These are phyloP conservation scores for Alternaria burnsii DNA, from an alignment of 2,329 filamentous ascomycete species.

Conservation along the genomic window DNA sequence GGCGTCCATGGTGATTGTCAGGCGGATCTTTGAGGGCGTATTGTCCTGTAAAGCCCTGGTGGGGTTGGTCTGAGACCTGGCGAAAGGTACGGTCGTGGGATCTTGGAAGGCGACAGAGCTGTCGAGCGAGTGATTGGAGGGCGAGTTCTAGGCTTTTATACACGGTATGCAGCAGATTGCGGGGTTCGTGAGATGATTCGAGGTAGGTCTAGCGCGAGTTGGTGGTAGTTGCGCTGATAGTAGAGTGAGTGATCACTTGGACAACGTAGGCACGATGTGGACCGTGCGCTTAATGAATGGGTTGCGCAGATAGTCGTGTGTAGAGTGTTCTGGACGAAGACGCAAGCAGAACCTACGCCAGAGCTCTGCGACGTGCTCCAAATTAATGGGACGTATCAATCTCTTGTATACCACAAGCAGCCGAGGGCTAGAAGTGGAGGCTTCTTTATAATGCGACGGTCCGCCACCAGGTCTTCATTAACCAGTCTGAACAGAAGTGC, in stretches of 20 bases:
- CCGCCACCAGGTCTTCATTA: background rate
- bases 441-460: background rate
- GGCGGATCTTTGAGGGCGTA: background rate
- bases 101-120: background rate
- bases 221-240: conserved; percentile 13
- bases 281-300: conserved; percentile 11
- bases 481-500: background rate
- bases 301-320: background rate
- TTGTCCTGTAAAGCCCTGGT: background rate
- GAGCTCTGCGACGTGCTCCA: conserved; percentile 22
- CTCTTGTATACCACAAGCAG: background rate
- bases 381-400: conserved; percentile 29
- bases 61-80: background rate
- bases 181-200: conserved; percentile 4
- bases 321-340: conserved; percentile 2
- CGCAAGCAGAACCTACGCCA: background rate
- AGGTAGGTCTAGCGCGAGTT: conserved; percentile 4
- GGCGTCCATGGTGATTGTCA: conserved; percentile 23
- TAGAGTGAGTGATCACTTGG: conserved; percentile 9
- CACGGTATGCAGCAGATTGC: background rate
- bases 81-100: background rate
- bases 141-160: conserved; percentile 4
- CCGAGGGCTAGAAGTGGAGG: background rate
- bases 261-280: conserved; percentile 11
- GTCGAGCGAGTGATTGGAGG: background rate